Conservation (phyloP, 495 filamentous ascomycete species). For the Penicillium egyptiacum region DNA sequence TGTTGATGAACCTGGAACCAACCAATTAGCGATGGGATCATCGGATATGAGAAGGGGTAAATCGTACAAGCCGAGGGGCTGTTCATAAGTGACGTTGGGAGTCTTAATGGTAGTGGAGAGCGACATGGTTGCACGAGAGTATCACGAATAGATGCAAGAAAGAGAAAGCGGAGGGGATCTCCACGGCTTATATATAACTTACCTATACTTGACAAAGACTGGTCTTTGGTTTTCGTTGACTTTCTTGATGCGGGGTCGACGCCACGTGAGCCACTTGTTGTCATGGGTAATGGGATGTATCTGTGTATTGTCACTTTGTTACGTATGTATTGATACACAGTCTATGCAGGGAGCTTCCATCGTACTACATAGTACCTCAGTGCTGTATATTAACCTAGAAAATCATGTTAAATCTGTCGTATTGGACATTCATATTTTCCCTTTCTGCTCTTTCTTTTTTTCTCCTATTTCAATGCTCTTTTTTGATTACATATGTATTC, state of each 20-base stretch:
- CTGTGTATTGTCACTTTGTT: too few relatives aligned
- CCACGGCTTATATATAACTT: conserved; percentile 1
- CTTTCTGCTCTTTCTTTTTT: too few relatives aligned
- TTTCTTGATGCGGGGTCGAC: conserved; percentile 12
- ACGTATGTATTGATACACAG: too few relatives aligned
- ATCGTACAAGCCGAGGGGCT: conserved; percentile 87
- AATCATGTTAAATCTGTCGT: too few relatives aligned
- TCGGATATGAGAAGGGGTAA: background rate
- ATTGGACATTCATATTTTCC: too few relatives aligned
- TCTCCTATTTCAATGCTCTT: too few relatives aligned
- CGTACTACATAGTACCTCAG: too few relatives aligned
- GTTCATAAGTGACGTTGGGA: conserved; percentile 62
- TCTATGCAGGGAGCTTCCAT: too few relatives aligned
- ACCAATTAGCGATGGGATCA: conserved; percentile 10
- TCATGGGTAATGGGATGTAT: too few relatives aligned
- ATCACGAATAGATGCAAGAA: conserved; percentile 17
- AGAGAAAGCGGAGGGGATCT: conserved; percentile 8
- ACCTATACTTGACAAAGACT: background rate
- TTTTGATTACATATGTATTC: too few relatives aligned
- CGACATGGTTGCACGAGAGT: conserved; percentile 31
- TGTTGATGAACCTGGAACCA: conserved; percentile 87
- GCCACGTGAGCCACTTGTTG: background rate
- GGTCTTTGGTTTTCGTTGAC: background rate
- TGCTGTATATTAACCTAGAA: too few relatives aligned
- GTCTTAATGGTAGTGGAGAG: conserved; percentile 44